A percentile compares a stretch with the other conserved stretches of the same genome.
Evolutionary conservation across 78 protist genomes (phyloP).

Genomic region (Dictyostelium firmibasis): DNA sequence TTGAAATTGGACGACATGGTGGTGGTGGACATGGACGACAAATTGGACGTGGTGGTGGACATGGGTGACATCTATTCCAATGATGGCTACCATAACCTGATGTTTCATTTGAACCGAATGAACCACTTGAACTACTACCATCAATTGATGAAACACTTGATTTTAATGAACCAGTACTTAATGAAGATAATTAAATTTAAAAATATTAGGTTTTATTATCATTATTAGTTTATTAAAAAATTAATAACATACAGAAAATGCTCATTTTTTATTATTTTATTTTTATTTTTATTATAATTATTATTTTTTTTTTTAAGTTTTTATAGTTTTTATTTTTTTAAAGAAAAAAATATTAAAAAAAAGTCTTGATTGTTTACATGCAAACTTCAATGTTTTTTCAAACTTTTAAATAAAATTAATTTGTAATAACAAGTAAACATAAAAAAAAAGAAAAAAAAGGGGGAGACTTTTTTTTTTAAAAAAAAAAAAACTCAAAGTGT

Average conservation of each 20-base stretch:
- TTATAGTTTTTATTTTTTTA: too few species aligned
- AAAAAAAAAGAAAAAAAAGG: not conserved
- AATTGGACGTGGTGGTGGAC: too few species aligned
- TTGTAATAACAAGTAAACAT: too few species aligned
- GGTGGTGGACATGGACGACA: not conserved
- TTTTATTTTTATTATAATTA: too few species aligned
- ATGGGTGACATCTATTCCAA: not conserved
- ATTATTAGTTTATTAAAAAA: too few species aligned
- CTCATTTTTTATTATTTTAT: not conserved
- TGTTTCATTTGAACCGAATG: not conserved
- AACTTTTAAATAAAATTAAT: too few species aligned
- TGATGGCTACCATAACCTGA: not conserved
- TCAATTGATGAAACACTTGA: not conserved
- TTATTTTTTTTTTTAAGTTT: too few species aligned
- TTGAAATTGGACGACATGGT: too few species aligned
- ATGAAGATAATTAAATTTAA: not conserved
- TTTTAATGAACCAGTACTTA: not conserved
- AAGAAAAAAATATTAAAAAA: too few species aligned
- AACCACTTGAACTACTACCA: not conserved
- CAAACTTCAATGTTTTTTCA: too few species aligned
- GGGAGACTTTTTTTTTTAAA: not conserved
- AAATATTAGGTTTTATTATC: too few species aligned
- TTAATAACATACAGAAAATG: not conserved
- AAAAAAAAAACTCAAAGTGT: not conserved
- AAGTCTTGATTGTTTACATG: too few species aligned